A percentile compares a stretch with the other conserved stretches of the same genome.
Evolutionary conservation across 2,329 filamentous ascomycete species (phyloP).

Genomic region (Emergomyces orientalis): DNA sequence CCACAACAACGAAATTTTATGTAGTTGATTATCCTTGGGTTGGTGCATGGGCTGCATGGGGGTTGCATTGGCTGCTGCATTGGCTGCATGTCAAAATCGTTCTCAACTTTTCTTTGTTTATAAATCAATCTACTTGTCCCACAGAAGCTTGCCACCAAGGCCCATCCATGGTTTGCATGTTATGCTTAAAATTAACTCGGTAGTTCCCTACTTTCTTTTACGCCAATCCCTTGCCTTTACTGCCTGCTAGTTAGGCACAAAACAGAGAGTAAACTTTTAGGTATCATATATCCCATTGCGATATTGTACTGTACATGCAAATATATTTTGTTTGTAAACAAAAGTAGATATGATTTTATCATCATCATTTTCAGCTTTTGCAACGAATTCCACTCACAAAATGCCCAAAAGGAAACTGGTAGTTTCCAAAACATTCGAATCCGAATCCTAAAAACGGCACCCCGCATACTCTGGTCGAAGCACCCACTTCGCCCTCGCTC

Average conservation of each 20-base stretch:
- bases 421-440: background rate
- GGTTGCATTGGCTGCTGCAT: no score
- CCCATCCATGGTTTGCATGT: background rate
- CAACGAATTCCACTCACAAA: no score
- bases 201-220: background rate
- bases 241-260: no score
- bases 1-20: no score
- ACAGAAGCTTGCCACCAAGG: no score
- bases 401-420: background rate
- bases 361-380: background rate
- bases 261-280: no score
- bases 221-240: background rate
- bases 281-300: no score
- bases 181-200: background rate
- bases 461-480: conserved; percentile 48
- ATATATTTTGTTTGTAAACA: background rate
- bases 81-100: no score
- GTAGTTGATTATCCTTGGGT: no score
- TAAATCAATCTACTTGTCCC: no score
- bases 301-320: background rate
- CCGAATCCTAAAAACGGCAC: background rate
- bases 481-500: conserved; percentile 48
- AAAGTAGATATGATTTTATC: background rate
- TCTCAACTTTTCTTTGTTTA: no score
- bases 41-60: background rate